Conservation (phyloP, 176 grass and related monocot genomes). For the Lolium perenne region DNA sequence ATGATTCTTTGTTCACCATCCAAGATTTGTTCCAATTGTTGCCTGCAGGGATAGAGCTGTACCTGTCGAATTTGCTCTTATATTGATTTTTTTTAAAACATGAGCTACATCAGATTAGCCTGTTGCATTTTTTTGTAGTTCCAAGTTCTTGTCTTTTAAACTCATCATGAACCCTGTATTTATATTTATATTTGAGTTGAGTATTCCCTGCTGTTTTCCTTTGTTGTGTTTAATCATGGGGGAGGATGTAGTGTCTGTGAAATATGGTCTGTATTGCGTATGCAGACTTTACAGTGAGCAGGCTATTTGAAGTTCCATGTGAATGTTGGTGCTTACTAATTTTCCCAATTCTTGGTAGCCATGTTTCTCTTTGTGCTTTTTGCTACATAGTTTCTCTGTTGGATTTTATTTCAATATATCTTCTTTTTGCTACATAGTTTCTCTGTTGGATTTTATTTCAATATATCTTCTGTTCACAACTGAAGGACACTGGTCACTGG, state of each 20-base stretch:
- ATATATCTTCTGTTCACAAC: neutral
- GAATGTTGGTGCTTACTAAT: neutral
- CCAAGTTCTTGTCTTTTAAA: neutral
- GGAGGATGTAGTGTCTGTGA: neutral
- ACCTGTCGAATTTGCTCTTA: neutral
- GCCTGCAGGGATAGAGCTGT: neutral
- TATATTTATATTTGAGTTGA: neutral
- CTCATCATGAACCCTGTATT: neutral
- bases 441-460: neutral
- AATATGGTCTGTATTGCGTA: neutral
- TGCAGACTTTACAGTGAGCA: neutral
- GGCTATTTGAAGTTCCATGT: conserved; percentile 2
- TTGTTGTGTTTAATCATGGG: neutral
- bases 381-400: neutral
- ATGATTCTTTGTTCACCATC: conserved; percentile 4
- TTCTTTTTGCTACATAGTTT: neutral
- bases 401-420: neutral
- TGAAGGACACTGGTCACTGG: neutral
- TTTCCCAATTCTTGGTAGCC: neutral
- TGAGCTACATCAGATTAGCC: too few species aligned
- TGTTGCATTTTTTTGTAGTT: too few species aligned
- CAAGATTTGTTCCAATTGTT: neutral
- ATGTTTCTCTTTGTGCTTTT: neutral
- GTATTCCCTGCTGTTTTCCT: neutral
- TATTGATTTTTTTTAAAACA: neutral